Conservation (phyloP, 805 yeast species). For the Allodekkera sacchari region DNA sequence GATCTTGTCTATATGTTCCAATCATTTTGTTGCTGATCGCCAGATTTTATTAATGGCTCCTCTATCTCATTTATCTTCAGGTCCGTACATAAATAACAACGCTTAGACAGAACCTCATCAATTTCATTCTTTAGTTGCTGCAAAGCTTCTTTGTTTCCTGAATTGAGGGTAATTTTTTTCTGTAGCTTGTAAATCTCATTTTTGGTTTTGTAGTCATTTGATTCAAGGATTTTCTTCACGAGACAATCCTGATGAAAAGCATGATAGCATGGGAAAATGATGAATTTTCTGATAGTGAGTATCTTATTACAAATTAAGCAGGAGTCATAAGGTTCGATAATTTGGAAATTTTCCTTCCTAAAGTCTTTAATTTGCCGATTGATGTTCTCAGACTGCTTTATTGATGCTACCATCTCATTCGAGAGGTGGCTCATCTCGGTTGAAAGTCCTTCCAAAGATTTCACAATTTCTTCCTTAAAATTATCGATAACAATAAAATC, state of each 20-base stretch:
- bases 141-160: conserved; percentile 21
- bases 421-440: conserved; percentile 55
- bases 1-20: conserved; percentile 35
- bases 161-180: conserved; percentile 30
- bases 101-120: conserved; percentile 50
- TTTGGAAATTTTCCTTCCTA: conserved; percentile 44
- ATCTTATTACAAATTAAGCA: conserved; percentile 68
- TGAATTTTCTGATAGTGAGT: conserved; percentile 62
- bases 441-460: conserved; percentile 70
- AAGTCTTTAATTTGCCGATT: conserved; percentile 47
- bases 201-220: conserved; percentile 61
- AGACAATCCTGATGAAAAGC: conserved; percentile 85
- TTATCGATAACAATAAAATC: conserved; percentile 75
- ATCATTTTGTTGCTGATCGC: conserved; percentile 31
- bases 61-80: conserved; percentile 63
- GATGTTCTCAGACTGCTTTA: conserved; percentile 50
- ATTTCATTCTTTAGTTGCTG: conserved; percentile 35
- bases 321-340: conserved; percentile 76
- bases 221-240: conserved; percentile 47
- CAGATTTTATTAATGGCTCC: conserved; percentile 41
- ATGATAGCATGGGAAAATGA: conserved; percentile 85
- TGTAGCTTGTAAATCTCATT: conserved; percentile 51
- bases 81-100: conserved; percentile 74
- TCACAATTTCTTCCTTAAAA: conserved; percentile 75
- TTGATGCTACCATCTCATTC: conserved; percentile 67